Conservation (phyloP, 2,329 filamentous ascomycete species). For the Aurifilum marmelostoma region DNA sequence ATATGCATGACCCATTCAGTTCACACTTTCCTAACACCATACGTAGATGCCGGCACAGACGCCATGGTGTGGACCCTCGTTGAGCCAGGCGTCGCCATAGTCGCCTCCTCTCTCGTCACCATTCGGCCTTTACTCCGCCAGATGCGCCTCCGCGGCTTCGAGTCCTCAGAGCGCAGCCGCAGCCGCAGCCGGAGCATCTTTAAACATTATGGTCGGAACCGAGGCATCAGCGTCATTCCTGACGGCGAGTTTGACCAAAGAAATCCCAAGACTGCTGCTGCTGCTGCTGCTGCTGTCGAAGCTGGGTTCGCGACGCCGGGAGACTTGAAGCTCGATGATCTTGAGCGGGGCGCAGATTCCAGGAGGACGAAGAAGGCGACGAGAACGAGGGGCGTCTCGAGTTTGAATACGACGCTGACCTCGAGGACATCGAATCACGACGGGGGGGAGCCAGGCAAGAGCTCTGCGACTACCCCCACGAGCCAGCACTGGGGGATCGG, state of each 20-base stretch:
- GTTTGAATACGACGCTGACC: constrained; percentile 12
- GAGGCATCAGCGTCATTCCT: constrained; percentile 26
- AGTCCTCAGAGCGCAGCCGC: constrained; percentile 43
- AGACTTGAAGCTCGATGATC: constrained; percentile 43
- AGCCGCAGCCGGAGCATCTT: constrained; percentile 37
- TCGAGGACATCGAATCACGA: constrained; percentile 9
- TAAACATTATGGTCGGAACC: constrained; percentile 38
- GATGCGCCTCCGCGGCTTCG: constrained; percentile 52
- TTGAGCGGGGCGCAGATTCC: constrained; percentile 37
- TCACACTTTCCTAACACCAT: neutral
- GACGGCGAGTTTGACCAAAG: neutral
- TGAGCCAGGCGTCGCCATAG: constrained; percentile 59
- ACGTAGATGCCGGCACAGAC: constrained; percentile 51
- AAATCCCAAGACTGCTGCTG: neutral
- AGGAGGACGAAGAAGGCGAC: neutral
- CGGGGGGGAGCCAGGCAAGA: neutral
- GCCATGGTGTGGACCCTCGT: constrained; percentile 61
- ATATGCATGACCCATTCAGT: neutral
- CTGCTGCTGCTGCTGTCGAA: constrained; percentile 32
- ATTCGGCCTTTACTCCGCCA: constrained; percentile 57
- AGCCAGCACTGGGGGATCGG: constrained; percentile 1
- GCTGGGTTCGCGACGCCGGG: constrained; percentile 40
- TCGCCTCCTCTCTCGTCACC: constrained; percentile 57
- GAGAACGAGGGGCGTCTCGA: constrained; percentile 14
- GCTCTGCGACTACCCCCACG: neutral